phyloP scores from a whole-genome alignment of 495 filamentous ascomycete genomes.

The Lineolata rhizophorae region DNA sequence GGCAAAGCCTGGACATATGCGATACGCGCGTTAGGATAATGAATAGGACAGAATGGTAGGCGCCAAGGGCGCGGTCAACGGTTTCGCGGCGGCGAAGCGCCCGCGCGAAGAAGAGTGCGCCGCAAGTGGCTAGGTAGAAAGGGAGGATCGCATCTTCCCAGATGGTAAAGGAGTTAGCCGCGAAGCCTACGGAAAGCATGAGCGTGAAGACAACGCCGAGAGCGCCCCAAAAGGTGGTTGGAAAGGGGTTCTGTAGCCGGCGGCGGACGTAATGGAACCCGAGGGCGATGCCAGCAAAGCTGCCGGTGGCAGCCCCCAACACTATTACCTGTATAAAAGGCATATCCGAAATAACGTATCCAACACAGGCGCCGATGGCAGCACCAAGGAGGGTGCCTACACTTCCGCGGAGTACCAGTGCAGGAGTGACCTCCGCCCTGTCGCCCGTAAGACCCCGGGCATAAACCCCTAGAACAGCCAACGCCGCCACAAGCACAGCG shows the following conservation, averaged over 20 bases:
- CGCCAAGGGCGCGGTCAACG: constrained; percentile 44
- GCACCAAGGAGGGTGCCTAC: constrained; percentile 14
- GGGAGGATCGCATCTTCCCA: constrained; percentile 95
- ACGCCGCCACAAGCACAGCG: constrained; percentile 38
- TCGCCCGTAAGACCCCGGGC: constrained; percentile 34
- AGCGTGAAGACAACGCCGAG: constrained; percentile 60
- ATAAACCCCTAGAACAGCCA: constrained; percentile 47
- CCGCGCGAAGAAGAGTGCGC: constrained; percentile 42
- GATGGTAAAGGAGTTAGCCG: constrained; percentile 93
- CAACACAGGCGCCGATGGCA: constrained; percentile 10
- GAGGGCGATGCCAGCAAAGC: constrained; percentile 36
- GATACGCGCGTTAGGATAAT: constrained; percentile 59
- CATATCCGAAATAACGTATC: constrained; percentile 9
- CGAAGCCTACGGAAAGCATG: constrained; percentile 72
- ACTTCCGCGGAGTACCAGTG: constrained; percentile 19
- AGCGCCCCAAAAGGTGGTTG: constrained; percentile 70
- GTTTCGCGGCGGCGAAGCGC: constrained; percentile 45
- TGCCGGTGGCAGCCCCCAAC: constrained; percentile 34
- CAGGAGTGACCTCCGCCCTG: constrained; percentile 27
- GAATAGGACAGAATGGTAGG: constrained; percentile 71
- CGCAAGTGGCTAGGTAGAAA: constrained; percentile 80
- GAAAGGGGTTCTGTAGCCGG: constrained; percentile 35
- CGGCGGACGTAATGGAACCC: constrained; percentile 28
- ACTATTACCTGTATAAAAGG: constrained; percentile 16
- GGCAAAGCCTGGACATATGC: constrained; percentile 79